phyloP scores from a whole-genome alignment of 2,329 filamentous ascomycete species.

The Colletotrichum orchidophilum region DNA sequence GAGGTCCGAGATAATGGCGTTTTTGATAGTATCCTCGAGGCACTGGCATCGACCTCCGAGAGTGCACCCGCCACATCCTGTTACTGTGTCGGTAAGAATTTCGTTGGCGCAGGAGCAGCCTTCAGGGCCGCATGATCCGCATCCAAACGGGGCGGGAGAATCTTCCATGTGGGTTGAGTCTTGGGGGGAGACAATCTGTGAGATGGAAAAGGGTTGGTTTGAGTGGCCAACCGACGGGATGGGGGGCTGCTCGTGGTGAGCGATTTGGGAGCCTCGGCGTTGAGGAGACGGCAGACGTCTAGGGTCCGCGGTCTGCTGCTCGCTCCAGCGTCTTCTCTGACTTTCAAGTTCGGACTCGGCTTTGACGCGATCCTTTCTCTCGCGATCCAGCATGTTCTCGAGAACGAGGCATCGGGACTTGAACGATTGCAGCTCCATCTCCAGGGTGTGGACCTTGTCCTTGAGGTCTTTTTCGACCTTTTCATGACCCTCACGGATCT shows the following conservation, averaged over 20 bases:
- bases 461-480: conserved; percentile 66
- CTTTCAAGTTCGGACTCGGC: conserved; percentile 52
- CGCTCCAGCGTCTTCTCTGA: conserved; percentile 33
- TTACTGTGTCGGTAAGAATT: conserved; percentile 60
- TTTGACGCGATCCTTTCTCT: conserved; percentile 59
- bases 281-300: conserved; percentile 37
- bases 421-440: conserved; percentile 73
- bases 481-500: conserved; percentile 65
- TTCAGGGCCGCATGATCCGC: conserved; percentile 64
- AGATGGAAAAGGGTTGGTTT: conserved; percentile 61
- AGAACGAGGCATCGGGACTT: conserved; percentile 68
- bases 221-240: conserved; percentile 44
- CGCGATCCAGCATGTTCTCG: conserved; percentile 70
- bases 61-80: conserved; percentile 74
- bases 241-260: conserved; percentile 34
- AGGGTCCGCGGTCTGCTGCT: conserved; percentile 28
- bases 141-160: conserved; percentile 53
- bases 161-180: conserved; percentile 49
- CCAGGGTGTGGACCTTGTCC: conserved; percentile 67
- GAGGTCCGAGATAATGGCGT: conserved; percentile 52
- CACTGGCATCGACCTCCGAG: conserved; percentile 71
- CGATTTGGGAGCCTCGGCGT: conserved; percentile 19
- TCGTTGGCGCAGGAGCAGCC: conserved; percentile 68
- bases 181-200: conserved; percentile 66
- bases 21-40: conserved; percentile 67